Percentiles rank a stretch among this genome's conserved stretches.
Conservation (phyloP, 2,329 filamentous ascomycete species). For the Aureobasidium sp. region DNA sequence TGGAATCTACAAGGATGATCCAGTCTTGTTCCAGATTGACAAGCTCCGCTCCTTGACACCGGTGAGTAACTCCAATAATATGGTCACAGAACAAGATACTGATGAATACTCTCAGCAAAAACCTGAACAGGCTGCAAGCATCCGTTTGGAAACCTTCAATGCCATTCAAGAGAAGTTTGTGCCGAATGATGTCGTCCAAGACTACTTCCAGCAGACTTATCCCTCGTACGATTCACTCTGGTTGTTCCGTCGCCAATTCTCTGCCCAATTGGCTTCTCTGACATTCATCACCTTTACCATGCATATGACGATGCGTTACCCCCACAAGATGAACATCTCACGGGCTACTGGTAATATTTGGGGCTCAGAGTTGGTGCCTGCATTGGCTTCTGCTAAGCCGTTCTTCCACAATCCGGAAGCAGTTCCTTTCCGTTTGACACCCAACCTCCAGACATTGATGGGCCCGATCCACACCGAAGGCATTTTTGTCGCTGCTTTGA, state of each 20-base stretch:
- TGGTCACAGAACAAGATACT: background rate
- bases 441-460: slow-evolving; percentile 93
- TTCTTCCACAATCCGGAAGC: slow-evolving; percentile 93
- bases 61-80: slow-evolving; percentile 15
- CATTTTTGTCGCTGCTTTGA: slow-evolving; percentile 88
- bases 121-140: slow-evolving; percentile 50
- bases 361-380: slow-evolving; percentile 89
- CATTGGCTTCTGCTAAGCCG: slow-evolving; percentile 75
- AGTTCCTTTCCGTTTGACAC: slow-evolving; percentile 93
- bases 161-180: slow-evolving; percentile 94
- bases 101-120: slow-evolving; percentile 46
- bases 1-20: slow-evolving; percentile 87
- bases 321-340: slow-evolving; percentile 89
- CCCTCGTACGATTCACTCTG: slow-evolving; percentile 91
- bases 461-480: slow-evolving; percentile 92
- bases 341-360: slow-evolving; percentile 86
- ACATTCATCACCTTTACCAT: slow-evolving; percentile 99
- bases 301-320: slow-evolving; percentile 93
- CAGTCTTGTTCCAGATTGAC: slow-evolving; percentile 90
- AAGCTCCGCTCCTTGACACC: slow-evolving; percentile 65
- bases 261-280: slow-evolving; percentile 87
- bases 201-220: slow-evolving; percentile 85
- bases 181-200: slow-evolving; percentile 69
- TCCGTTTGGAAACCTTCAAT: slow-evolving; percentile 74
- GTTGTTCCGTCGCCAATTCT: slow-evolving; percentile 95